Conservation (phyloP, 2,329 filamentous ascomycete species). For the Neonectria coccinea region DNA sequence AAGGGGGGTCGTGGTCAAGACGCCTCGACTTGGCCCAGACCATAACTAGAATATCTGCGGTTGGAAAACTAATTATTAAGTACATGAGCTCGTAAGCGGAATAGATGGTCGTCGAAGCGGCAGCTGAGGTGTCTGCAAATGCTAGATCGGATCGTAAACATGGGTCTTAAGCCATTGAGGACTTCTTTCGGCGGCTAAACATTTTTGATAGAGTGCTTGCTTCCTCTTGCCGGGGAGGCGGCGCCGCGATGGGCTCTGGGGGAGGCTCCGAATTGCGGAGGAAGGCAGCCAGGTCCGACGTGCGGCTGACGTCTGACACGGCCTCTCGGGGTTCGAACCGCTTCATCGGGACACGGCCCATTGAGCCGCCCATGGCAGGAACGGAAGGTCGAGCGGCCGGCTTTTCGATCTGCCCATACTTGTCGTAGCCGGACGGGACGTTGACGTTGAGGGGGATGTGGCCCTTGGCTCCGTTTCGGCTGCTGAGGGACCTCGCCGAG, state of each 20-base stretch:
- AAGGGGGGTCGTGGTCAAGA: constrained; percentile 14
- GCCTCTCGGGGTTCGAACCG: constrained; percentile 69
- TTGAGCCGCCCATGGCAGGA: constrained; percentile 43
- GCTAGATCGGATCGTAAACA: constrained; percentile 34
- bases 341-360: constrained; percentile 64
- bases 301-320: constrained; percentile 62
- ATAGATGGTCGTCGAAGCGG: constrained; percentile 37
- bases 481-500: constrained; percentile 53
- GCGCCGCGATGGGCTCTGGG: constrained; percentile 50
- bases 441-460: constrained; percentile 67
- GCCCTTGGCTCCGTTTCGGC: constrained; percentile 53
- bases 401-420: constrained; percentile 51
- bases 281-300: constrained; percentile 79
- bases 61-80: constrained; percentile 40
- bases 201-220: constrained; percentile 59
- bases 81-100: constrained; percentile 45
- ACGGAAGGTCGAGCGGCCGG: constrained; percentile 36
- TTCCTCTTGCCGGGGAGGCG: constrained; percentile 52
- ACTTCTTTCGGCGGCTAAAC: constrained; percentile 64
- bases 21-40: constrained; percentile 8
- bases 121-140: constrained; percentile 21
- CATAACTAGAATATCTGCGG: constrained; percentile 32
- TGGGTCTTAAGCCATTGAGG: constrained; percentile 45
- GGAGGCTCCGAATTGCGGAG: constrained; percentile 76
- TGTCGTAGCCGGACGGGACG: constrained; percentile 60